Conservation (phyloP, 2,329 filamentous ascomycete species). For the Trichoderma cornu-damae region DNA sequence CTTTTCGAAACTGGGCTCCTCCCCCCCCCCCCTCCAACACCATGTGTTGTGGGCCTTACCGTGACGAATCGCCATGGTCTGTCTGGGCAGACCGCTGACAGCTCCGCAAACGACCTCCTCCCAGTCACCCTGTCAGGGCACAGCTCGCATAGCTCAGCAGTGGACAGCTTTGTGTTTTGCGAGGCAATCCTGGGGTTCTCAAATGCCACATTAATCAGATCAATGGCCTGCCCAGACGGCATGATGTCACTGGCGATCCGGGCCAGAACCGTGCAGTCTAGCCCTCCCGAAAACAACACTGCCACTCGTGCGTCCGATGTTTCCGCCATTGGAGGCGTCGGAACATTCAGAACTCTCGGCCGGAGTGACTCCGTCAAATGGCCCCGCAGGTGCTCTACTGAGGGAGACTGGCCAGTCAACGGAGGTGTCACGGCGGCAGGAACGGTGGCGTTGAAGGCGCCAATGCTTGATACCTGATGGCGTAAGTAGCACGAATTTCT, state of each 20-base stretch:
- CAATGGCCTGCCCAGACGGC: slow-evolving; percentile 63
- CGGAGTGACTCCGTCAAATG: slow-evolving; percentile 58
- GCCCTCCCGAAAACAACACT: slow-evolving; percentile 85
- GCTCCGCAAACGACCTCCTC: slow-evolving; percentile 70
- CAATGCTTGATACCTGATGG: slow-evolving; percentile 49
- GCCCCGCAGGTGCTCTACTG: slow-evolving; percentile 49
- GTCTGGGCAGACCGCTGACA: slow-evolving; percentile 61
- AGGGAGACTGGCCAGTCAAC: slow-evolving; percentile 35
- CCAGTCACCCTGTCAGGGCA: slow-evolving; percentile 91
- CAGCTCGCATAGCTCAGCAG: slow-evolving; percentile 59
- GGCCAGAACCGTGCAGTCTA: slow-evolving; percentile 88
- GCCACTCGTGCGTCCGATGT: slow-evolving; percentile 54
- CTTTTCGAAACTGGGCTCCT: slow-evolving; percentile 5
- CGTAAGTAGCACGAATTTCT: slow-evolving; percentile 40
- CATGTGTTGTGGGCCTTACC: slow-evolving; percentile 36
- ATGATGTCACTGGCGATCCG: slow-evolving; percentile 73
- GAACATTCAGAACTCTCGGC: slow-evolving; percentile 61
- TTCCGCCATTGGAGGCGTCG: slow-evolving; percentile 44
- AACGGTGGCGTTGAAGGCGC: slow-evolving; percentile 45
- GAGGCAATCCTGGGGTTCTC: slow-evolving; percentile 78
- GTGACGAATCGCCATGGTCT: slow-evolving; percentile 79
- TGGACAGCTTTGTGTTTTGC: slow-evolving; percentile 38
- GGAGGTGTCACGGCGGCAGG: slow-evolving; percentile 30
- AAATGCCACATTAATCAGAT: slow-evolving; percentile 93
- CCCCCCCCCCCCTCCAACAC: too few relatives aligned